Evolutionary conservation across 1,284 basidiomycete genomes (phyloP).

Genomic region (Moesziomyces sp.): DNA sequence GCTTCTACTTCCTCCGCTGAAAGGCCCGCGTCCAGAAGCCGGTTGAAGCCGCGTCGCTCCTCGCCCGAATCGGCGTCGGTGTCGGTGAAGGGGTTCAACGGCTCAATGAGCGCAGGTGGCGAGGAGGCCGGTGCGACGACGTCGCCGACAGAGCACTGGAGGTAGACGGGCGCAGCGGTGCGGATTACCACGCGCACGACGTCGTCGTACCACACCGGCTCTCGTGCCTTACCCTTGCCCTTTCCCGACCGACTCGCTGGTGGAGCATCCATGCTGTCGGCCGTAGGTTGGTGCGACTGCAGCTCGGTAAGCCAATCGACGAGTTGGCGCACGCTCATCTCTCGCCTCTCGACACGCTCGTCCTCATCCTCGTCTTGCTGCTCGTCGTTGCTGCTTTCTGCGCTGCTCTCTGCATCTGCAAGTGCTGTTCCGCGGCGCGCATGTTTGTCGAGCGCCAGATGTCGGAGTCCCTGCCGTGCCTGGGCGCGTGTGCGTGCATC

Average conservation of each 20-base stretch:
- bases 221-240: constrained; percentile 32
- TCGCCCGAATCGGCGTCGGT: not conserved
- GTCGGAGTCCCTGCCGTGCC: constrained; percentile 16
- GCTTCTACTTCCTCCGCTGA: constrained; percentile 21
- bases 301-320: constrained; percentile 10
- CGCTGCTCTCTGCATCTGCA: constrained; percentile 2
- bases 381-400: not conserved
- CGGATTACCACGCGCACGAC: constrained; percentile 16
- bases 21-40: constrained; percentile 33
- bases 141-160: constrained; percentile 49
- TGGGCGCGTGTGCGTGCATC: constrained; percentile 24
- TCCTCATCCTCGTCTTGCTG: constrained; percentile 1
- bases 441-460: constrained; percentile 12
- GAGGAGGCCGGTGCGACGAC: not conserved
- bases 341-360: constrained; percentile 14
- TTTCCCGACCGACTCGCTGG: not conserved
- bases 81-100: not conserved
- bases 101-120: not conserved
- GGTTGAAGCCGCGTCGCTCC: constrained; percentile 36
- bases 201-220: constrained; percentile 23
- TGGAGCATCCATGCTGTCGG: not conserved
- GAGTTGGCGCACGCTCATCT: constrained; percentile 23
- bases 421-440: not conserved
- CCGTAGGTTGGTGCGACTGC: not conserved
- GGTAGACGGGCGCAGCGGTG: constrained; percentile 32